A percentile compares a stretch with the other conserved stretches of the same genome.
Evolutionary conservation across 2,329 filamentous ascomycete genomes (phyloP).

Genomic region (Shiraia bambusicola): DNA sequence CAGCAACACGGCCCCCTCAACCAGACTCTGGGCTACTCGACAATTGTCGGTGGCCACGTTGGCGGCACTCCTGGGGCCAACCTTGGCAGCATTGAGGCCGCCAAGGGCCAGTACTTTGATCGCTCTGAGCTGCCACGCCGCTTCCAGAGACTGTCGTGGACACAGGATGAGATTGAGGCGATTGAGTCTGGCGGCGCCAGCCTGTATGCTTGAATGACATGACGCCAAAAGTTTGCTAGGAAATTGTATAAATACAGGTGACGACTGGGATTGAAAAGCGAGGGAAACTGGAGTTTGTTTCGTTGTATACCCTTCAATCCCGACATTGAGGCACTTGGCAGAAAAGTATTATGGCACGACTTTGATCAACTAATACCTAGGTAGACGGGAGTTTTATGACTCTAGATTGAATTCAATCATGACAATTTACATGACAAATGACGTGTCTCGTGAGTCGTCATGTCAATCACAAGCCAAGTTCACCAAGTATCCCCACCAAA

Average conservation of each 20-base stretch:
- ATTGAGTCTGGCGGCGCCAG: conserved; percentile 90
- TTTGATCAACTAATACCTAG: conserved; percentile 4
- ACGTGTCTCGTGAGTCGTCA: too few species aligned
- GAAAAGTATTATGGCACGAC: conserved; percentile 8
- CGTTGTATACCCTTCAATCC: conserved; percentile 34
- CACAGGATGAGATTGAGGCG: conserved; percentile 85
- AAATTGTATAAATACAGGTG: conserved; percentile 24
- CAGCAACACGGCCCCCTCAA: conserved; percentile 74
- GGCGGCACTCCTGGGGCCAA: conserved; percentile 67
- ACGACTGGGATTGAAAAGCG: conserved; percentile 15
- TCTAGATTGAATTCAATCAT: too few species aligned
- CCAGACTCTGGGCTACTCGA: conserved; percentile 33
- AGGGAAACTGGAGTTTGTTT: conserved; percentile 21
- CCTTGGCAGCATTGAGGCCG: conserved; percentile 71
- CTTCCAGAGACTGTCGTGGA: conserved; percentile 76
- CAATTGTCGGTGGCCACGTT: conserved; percentile 37
- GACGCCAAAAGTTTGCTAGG: conserved; percentile 16
- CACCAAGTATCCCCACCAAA: too few species aligned
- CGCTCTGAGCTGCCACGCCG: conserved; percentile 81
- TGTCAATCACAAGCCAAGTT: too few species aligned
- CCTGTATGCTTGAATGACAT: conserved; percentile 51
- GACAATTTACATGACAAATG: too few species aligned
- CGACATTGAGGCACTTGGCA: conserved; percentile 15
- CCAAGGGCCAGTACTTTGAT: conserved; percentile 80
- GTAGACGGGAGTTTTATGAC: too few species aligned